Percentiles rank a stretch among this genome's conserved stretches.
Evolutionary conservation across 2,329 filamentous ascomycete genomes (phyloP).

Genomic region (Ophiocordyceps camponoti-floridani): DNA sequence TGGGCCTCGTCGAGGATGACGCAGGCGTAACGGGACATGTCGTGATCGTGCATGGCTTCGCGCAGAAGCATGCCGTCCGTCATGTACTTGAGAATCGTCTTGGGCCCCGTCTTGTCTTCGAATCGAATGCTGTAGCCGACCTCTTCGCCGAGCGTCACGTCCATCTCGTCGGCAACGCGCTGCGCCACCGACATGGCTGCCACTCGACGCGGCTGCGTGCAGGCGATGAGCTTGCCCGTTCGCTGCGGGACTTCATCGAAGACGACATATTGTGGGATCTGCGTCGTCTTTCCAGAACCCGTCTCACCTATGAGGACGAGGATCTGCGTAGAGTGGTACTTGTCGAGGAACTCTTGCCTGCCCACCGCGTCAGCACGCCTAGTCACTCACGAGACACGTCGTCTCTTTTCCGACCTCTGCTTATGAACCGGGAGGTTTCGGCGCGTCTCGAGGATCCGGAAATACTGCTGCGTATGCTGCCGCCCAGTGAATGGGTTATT

Average conservation of each 20-base stretch:
- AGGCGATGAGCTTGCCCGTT: conserved; percentile 79
- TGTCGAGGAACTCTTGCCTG: conserved; percentile 78
- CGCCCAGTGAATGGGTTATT: conserved; percentile 72
- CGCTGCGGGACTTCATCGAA: conserved; percentile 88
- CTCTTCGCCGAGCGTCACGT: conserved; percentile 80
- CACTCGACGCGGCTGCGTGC: conserved; percentile 93
- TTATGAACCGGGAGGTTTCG: conserved; percentile 80
- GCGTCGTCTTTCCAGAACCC: conserved; percentile 96
- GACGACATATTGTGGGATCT: conserved; percentile 96
- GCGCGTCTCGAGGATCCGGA: conserved; percentile 70
- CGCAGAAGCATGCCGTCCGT: conserved; percentile 96
- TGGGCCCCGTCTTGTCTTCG: conserved; percentile 78
- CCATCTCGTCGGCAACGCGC: conserved; percentile 93
- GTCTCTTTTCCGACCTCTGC: conserved; percentile 44
- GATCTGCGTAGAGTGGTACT: conserved; percentile 89
- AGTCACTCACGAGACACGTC: too few species aligned
- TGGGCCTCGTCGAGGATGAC: conserved; percentile 98
- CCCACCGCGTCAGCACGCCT: neutral
- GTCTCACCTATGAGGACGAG: conserved; percentile 98
- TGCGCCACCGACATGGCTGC: conserved; percentile 97
- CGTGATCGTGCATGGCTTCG: conserved; percentile 91
- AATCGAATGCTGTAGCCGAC: conserved; percentile 99
- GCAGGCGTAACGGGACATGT: conserved; percentile 82
- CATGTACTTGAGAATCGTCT: conserved; percentile 97
- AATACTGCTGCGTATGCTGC: conserved; percentile 67